These are phyloP conservation scores for Litsea cubeba DNA, from an alignment of 164 flowering plant genomes.

Conservation along the genomic window DNA sequence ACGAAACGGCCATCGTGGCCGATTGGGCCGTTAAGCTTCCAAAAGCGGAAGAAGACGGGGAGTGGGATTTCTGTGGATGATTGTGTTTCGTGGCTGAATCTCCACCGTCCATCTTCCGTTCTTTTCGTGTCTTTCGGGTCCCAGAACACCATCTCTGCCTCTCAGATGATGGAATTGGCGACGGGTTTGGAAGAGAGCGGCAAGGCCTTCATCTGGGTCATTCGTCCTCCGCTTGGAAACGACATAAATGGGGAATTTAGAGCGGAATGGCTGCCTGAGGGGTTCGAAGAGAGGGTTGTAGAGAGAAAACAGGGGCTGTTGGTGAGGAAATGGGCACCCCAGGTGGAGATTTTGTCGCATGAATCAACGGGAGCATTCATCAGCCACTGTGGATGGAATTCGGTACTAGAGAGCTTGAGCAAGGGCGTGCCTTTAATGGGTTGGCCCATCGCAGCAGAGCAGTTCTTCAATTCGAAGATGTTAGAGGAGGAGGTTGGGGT, in stretches of 20 bases:
- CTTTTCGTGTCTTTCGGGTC: too few species aligned
- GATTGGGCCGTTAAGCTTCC: constrained; percentile 10
- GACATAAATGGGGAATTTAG: not conserved
- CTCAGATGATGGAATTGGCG: constrained; percentile 23
- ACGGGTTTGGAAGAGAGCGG: constrained; percentile 19
- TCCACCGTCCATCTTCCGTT: constrained; percentile 12
- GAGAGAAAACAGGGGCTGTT: constrained; percentile 7
- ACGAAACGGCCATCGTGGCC: constrained; percentile 11
- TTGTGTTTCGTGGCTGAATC: constrained; percentile 16
- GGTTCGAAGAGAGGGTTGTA: constrained; percentile 12
- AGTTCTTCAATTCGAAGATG: constrained; percentile 14
- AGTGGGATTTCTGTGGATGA: not conserved
- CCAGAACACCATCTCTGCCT: constrained; percentile 10
- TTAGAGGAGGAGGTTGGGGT: constrained; percentile 15
- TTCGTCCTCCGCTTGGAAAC: constrained; percentile 13
- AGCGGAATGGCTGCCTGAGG: constrained; percentile 21
- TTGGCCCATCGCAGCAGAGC: constrained; percentile 17
- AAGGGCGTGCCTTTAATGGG: constrained; percentile 13
- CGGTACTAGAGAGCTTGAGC: constrained; percentile 18
- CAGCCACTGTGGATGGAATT: constrained; percentile 29
- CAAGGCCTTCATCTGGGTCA: constrained; percentile 16
- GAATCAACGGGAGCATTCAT: constrained; percentile 14
- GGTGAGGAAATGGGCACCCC: constrained; percentile 20
- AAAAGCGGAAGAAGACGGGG: not conserved
- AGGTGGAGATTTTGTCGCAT: constrained; percentile 14